phyloP scores from a whole-genome alignment of 108 stramenopile species.

The Cyclostephanos invisitatus region DNA sequence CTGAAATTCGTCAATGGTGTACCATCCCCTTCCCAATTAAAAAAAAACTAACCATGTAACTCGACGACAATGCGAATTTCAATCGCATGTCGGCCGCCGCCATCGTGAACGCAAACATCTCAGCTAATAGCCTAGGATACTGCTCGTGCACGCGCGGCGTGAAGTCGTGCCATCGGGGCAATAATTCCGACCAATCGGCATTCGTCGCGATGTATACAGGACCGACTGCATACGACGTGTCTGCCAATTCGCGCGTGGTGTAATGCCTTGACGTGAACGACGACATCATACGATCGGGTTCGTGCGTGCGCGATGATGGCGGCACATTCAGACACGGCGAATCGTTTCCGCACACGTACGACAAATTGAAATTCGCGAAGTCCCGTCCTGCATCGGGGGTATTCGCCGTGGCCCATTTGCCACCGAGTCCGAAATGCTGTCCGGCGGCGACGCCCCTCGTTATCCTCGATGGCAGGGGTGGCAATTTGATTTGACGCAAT shows the following conservation, averaged over 20 bases:
- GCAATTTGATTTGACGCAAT: constrained; percentile 24
- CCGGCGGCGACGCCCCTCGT: constrained; percentile 35
- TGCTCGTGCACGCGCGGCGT: constrained; percentile 70
- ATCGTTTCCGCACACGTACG: constrained; percentile 37
- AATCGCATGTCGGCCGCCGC: constrained; percentile 80
- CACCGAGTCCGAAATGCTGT: constrained; percentile 47
- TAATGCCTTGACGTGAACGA: no score
- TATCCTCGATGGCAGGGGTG: constrained; percentile 18
- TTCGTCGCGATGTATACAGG: constrained; percentile 72
- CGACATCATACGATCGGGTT: neutral
- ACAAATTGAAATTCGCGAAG: constrained; percentile 48
- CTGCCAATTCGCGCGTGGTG: constrained; percentile 43
- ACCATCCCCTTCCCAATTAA: constrained; percentile 20
- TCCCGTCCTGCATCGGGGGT: constrained; percentile 43
- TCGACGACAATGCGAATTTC: constrained; percentile 61
- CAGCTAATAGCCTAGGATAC: constrained; percentile 80
- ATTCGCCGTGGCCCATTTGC: constrained; percentile 33
- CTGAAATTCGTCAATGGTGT: constrained; percentile 9
- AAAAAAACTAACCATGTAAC: constrained; percentile 68
- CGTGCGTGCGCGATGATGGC: neutral
- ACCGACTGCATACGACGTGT: constrained; percentile 64
- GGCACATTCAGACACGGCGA: constrained; percentile 41
- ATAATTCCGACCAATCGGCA: constrained; percentile 60
- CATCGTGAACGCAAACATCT: constrained; percentile 92
- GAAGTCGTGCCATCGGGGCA: constrained; percentile 60